phyloP scores from a whole-genome alignment of 2,329 filamentous ascomycete genomes.

The Septoria linicola region DNA sequence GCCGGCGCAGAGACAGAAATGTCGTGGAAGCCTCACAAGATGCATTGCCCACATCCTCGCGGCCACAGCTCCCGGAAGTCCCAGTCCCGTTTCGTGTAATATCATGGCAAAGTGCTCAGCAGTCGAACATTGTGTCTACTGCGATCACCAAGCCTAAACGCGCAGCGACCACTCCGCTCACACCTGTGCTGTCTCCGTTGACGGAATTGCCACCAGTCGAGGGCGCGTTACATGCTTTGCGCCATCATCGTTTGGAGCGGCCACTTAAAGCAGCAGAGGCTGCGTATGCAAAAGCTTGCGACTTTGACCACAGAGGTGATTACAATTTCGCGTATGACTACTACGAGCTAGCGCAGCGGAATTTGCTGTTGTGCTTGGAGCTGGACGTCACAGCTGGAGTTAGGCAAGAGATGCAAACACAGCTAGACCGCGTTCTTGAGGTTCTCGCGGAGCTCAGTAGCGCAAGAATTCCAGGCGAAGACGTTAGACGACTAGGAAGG shows the following conservation, averaged over 20 bases:
- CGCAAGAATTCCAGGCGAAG: constrained; percentile 1
- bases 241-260: background rate
- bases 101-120: too few relatives aligned
- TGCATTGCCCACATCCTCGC: too few relatives aligned
- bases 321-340: constrained; percentile 6
- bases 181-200: background rate
- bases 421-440: background rate
- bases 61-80: too few relatives aligned
- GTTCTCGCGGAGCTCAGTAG: background rate
- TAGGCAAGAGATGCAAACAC: constrained; percentile 1
- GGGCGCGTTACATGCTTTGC: background rate
- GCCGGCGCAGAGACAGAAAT: too few relatives aligned
- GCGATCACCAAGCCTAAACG: too few relatives aligned
- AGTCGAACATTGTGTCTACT: too few relatives aligned
- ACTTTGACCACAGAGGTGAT: constrained; percentile 1
- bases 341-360: background rate
- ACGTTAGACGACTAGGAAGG: constrained; percentile 4
- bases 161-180: too few relatives aligned
- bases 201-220: background rate
- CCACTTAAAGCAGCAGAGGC: background rate
- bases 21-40: too few relatives aligned
- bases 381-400: background rate
- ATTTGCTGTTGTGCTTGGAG: background rate
- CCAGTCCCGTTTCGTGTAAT: too few relatives aligned
- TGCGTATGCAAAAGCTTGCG: background rate